Evolutionary conservation across 805 yeast species (phyloP).

Genomic region (Wickerhamomyces xylosicus): DNA sequence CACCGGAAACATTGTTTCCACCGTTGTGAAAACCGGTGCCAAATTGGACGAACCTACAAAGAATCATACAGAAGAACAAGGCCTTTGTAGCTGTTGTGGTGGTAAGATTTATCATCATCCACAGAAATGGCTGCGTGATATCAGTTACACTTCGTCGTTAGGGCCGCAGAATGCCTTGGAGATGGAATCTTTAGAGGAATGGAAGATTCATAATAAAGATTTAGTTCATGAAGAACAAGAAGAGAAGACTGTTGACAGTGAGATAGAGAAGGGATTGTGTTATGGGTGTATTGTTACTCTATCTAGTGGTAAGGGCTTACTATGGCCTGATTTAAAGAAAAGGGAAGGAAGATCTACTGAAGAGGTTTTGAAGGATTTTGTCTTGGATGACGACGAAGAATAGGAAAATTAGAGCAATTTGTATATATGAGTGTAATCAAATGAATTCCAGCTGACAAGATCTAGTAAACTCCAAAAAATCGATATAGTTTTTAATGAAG

Average conservation of each 20-base stretch:
- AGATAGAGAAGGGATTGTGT: slow-evolving; percentile 39
- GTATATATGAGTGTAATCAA: too few species aligned
- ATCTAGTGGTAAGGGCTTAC: slow-evolving; percentile 21
- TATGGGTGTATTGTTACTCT: slow-evolving; percentile 69
- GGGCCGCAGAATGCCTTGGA: slow-evolving; percentile 37
- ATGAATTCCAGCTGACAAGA: too few species aligned
- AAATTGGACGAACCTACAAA: slow-evolving; percentile 47
- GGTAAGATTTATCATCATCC: slow-evolving; percentile 40
- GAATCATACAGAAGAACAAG: slow-evolving; percentile 10
- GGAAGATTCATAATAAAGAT: slow-evolving; percentile 21
- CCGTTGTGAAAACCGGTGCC: slow-evolving; percentile 84
- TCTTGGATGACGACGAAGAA: slow-evolving; percentile 29
- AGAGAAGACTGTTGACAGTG: slow-evolving; percentile 8
- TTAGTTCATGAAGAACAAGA: slow-evolving; percentile 9
- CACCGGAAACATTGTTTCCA: slow-evolving; percentile 73
- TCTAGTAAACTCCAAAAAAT: too few species aligned
- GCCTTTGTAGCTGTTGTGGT: slow-evolving; percentile 47
- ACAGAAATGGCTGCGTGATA: neutral
- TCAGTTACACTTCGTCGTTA: slow-evolving; percentile 39
- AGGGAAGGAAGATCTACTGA: slow-evolving; percentile 22
- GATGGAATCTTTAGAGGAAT: slow-evolving; percentile 21
- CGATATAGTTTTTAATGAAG: too few species aligned
- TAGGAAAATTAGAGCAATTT: too few species aligned
- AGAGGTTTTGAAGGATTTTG: slow-evolving; percentile 36
- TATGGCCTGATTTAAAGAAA: slow-evolving; percentile 24